phyloP scores from a whole-genome alignment of 352 stramenopile species.

The Phytophthora cryptogea region DNA sequence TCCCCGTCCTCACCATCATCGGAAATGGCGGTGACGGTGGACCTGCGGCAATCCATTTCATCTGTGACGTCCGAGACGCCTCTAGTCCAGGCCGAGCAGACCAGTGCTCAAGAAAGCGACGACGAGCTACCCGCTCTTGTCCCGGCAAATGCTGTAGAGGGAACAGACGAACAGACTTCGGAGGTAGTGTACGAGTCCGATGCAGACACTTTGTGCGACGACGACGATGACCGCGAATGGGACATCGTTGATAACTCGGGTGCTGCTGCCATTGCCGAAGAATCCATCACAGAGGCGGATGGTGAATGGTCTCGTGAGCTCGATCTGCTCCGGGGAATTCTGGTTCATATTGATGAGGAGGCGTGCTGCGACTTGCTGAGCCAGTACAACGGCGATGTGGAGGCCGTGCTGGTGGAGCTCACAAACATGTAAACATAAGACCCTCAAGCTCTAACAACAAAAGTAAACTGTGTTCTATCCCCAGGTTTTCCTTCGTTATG shows the following conservation, averaged over 20 bases:
- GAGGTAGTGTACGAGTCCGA: slow-evolving; percentile 56
- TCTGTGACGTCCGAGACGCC: slow-evolving; percentile 4
- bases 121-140: slow-evolving; percentile 28
- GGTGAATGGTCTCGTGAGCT: slow-evolving; percentile 50
- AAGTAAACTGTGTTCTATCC: slow-evolving; percentile 34
- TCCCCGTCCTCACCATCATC: slow-evolving; percentile 24
- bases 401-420: slow-evolving; percentile 62
- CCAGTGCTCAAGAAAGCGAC: slow-evolving; percentile 14
- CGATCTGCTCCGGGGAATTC: slow-evolving; percentile 49
- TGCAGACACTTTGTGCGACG: slow-evolving; percentile 65
- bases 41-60: slow-evolving; percentile 34
- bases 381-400: slow-evolving; percentile 60
- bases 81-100: slow-evolving; percentile 2
- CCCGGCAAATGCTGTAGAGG: slow-evolving; percentile 9
- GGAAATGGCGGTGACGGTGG: slow-evolving; percentile 34
- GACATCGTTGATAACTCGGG: slow-evolving; percentile 41
- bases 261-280: slow-evolving; percentile 18
- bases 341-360: slow-evolving; percentile 53
- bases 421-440: slow-evolving; percentile 55
- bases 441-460: slow-evolving; percentile 13
- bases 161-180: slow-evolving; percentile 9
- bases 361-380: slow-evolving; percentile 53
- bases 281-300: slow-evolving; percentile 39
- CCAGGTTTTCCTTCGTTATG: background rate
- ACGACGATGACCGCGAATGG: slow-evolving; percentile 57